Base-by-base conservation (phyloP, 2,329 filamentous ascomycete genomes). In the Knoxdaviesia capensis region DNA sequence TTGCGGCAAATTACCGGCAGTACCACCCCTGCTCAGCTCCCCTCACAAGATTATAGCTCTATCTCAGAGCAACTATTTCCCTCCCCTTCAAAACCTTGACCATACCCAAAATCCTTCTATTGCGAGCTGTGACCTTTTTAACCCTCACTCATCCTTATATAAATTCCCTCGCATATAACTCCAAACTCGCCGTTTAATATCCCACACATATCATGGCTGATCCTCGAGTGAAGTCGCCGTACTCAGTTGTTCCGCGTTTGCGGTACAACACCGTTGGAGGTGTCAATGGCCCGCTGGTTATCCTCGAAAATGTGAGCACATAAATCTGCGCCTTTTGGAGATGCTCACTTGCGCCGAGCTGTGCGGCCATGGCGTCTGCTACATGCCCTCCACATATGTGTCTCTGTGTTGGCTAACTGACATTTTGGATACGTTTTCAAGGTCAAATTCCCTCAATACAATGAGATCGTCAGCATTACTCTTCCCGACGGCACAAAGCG, bases 201-300 rank as follows among this genome's bases (percentile, higher is more conserved):
- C 20, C 20, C 20, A 20, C 20, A 35, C 8, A 35, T 11, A 58
- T 53, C 51, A 71, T 71, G 67, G 55, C 61, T 54, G 71, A 75
- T 59, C 67, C 68, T 44, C 66, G 71, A 56, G 68, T 71, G 52
- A 65, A 70, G 48, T 70, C 68, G 46, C 71, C 69, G 48, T 75
- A 74, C 60, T 71, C 68, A 48, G 63, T 75, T 53, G 59, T 66
- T 51, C 71, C 71, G 46, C 64, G 70, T 54, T 62, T 96, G 64
- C 78, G 81, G 56, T 98, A 98, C 76, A 98, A 98, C 69, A 98
- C 90, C 53, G 86, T 98, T 58, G 84, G 86, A 57, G 88, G 88
- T 68, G 80, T 98, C 64, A 98, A 98, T 66, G 90, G 90, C 46
- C 90, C 90, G 54, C 74, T 98, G 62, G 90, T 98, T 58, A 88